Evolutionary conservation across 2,329 filamentous ascomycete genomes (phyloP).

Genomic region (Calonectria ilicicola): DNA sequence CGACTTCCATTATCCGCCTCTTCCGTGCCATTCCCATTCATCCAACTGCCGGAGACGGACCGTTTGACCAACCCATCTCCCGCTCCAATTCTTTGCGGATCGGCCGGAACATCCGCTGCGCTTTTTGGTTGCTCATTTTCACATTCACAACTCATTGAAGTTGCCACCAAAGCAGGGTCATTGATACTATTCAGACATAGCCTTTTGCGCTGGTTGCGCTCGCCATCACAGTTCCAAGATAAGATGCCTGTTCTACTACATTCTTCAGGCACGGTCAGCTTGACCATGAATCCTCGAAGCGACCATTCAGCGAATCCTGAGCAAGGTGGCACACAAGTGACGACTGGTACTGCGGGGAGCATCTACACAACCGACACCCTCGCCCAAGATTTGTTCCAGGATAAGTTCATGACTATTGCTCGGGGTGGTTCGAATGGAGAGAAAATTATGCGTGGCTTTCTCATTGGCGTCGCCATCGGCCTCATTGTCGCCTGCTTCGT

Average conservation of each 20-base stretch:
- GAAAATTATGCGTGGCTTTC: slow-evolving; percentile 48
- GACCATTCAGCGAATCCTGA: slow-evolving; percentile 40
- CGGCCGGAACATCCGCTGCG: slow-evolving; percentile 34
- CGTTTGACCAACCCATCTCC: slow-evolving; percentile 12
- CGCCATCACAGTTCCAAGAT: neutral
- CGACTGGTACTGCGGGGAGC: slow-evolving; percentile 22
- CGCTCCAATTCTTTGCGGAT: slow-evolving; percentile 34
- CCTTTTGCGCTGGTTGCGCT: neutral
- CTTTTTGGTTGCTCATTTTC: neutral
- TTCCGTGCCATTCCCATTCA: neutral
- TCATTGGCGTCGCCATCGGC: slow-evolving; percentile 48
- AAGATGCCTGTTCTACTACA: slow-evolving; percentile 4
- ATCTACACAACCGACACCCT: slow-evolving; percentile 29
- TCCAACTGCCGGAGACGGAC: slow-evolving; percentile 21
- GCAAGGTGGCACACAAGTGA: slow-evolving; percentile 28
- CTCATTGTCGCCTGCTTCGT: slow-evolving; percentile 46
- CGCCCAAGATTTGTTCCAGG: slow-evolving; percentile 41
- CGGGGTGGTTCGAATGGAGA: slow-evolving; percentile 46
- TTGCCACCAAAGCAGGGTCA: neutral
- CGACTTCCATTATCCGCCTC: slow-evolving; percentile 22
- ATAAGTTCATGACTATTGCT: slow-evolving; percentile 44
- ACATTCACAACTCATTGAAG: neutral
- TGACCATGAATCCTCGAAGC: slow-evolving; percentile 29
- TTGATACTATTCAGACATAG: neutral
- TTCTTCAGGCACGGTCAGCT: slow-evolving; percentile 22